Evolutionary conservation across 1,139 yeast genomes (phyloP), one percentile per base, ranked within the genome.

Genomic region (Pichia sorboxylosa): DNA sequence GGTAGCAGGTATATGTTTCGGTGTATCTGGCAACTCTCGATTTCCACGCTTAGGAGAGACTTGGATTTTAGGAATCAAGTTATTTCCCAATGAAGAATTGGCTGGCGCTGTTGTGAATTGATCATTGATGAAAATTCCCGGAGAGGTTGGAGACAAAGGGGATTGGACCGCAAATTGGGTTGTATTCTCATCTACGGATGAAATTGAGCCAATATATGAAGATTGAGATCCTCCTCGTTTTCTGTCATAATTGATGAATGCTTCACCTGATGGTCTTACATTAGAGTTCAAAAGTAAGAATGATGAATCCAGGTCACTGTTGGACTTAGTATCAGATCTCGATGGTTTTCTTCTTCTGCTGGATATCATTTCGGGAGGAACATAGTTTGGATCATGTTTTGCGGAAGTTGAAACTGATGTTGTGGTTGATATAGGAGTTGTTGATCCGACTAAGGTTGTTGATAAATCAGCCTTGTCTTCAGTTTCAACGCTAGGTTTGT

Each of bases 291-390:
- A 20, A 5, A 28, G 27, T n/a, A 22, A 7, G 14, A 6, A 7
- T 25, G 17, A 13, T 29, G 27, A 17, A 24, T 31, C 24, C 17
- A 9, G 15, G 17, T 26, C 27, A 6, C 13, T 14, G 6, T 16
- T 6, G 3, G 3, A 5, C 6, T 26, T n/a, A 11, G 31, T 27
- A 3, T 31, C 30, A 4, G 28, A 4, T 20, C 27, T 28, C 4
- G 40, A 30, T 9, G 27, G 29, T 15, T 61, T 58, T 11, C 53
- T 45, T 43, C 80, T 57, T 46, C 84, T 58, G 30, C 60, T 70
- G 32, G 70, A 63, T 19, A 75, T 75, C 83, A 76, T 75, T 47
- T 74, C 81, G 0, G 82, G 82, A 0, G 76, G 69, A 3, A 56
- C 59, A 41, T 72, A 71, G 3, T 31, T 30, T 5, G 35, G 11